These are phyloP conservation scores for Hypomyces perniciosus DNA, from an alignment of 2,329 filamentous ascomycete genomes.

Conservation along the genomic window DNA sequence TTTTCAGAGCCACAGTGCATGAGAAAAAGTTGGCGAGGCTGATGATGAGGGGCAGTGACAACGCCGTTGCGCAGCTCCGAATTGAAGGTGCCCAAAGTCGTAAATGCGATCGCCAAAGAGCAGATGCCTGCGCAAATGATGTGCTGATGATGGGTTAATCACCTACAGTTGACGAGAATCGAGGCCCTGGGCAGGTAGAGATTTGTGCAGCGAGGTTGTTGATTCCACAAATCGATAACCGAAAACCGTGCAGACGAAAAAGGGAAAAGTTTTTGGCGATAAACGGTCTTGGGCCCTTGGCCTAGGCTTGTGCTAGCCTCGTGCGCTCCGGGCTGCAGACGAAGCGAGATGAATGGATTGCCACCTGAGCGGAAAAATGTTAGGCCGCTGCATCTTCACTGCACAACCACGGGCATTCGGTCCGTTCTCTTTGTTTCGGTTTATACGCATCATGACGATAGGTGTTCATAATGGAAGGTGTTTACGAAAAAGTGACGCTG, in stretches of 20 bases:
- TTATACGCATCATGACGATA: too few relatives aligned
- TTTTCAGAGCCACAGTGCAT: not conserved
- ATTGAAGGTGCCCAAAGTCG: not conserved
- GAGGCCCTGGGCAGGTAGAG: conserved; percentile 11
- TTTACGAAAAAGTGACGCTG: too few relatives aligned
- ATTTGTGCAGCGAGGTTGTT: conserved; percentile 8
- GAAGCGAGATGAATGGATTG: conserved; percentile 6
- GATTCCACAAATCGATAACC: conserved; percentile 13
- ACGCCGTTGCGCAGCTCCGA: conserved; percentile 2
- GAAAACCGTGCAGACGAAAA: conserved; percentile 16
- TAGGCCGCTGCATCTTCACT: conserved; percentile 1
- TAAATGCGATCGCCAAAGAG: too few relatives aligned
- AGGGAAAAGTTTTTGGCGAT: conserved; percentile 22
- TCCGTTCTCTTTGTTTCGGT: not conserved
- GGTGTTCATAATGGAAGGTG: too few relatives aligned
- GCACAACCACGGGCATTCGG: not conserved
- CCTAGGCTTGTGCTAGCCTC: conserved; percentile 16
- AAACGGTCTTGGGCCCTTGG: conserved; percentile 12
- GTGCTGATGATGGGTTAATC: too few relatives aligned
- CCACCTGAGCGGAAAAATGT: conserved; percentile 7
- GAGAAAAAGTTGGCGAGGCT: not conserved
- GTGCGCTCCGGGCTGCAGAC: conserved; percentile 11
- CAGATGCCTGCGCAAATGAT: not conserved
- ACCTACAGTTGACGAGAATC: not conserved
- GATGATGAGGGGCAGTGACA: conserved; percentile 8